Base-by-base conservation (phyloP, 306 rosid genomes). In the Urtica urens region DNA sequence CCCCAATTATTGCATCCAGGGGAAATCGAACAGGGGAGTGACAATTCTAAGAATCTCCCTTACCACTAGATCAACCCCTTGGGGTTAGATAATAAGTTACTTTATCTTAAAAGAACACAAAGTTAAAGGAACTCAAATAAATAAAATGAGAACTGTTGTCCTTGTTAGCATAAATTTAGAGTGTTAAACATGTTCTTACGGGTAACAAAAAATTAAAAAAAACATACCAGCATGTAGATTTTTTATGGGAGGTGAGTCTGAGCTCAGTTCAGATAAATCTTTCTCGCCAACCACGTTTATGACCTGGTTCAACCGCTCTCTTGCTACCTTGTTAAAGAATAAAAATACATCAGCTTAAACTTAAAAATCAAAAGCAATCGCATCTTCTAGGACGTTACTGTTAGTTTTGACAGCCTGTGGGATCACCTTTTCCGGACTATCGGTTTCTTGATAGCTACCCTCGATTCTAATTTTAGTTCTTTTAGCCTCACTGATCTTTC, bases 201-300 rank as follows among this genome's bases (percentile, higher is more conserved):
- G 45, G 30, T 53, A 23, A 27, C 29, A 15, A 33, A 29, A 42
- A 53, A 23, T 31, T 58, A 55, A 14, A 33, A 15, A 38, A 19
- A 17, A 82, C 96, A 72, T 77, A 92, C 99, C 40, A 13, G 51
- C 19, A 7, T 50, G 38, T 46, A 55, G 54, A 38, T 63, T 53
- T 53, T 68, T 56, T 46, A 64, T 55, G 60, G 72, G 72, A 44
- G 76, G 66, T 24, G 60, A 69, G 23, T 85, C 87, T 1, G 67
- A 77, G 53, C 61, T 26, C 67, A 63, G 34, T 60, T 75, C 79
- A 19, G 78, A 53, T 60, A 73, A 40, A 69, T 69, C 78, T 41
- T 69, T 79, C 68, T 82, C 94, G 53, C 81, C 86, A 7, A 85
- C 93, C 48, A 63, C 79, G 6, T 85, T 71, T 52, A 90, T 69